phyloP scores from a whole-genome alignment of 2,329 filamentous ascomycete genomes.

The Fusarium liriodendri region DNA sequence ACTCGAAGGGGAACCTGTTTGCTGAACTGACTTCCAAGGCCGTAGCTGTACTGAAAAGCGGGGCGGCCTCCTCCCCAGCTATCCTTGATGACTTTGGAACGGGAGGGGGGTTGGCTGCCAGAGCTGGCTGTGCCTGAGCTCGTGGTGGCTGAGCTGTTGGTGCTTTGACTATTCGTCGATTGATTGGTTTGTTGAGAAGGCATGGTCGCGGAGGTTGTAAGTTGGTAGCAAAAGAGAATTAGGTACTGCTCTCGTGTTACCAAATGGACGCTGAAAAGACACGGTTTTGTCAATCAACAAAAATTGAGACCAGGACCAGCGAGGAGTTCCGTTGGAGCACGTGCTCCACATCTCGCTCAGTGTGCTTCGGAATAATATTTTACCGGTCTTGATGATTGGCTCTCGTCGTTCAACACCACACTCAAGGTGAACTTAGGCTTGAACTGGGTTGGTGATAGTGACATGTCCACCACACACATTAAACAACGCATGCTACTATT shows the following conservation, averaged over 20 bases:
- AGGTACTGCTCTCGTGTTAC: background rate
- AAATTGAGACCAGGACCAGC: background rate
- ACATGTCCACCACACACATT: background rate
- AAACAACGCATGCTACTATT: too few relatives aligned
- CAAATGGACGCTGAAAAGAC: background rate
- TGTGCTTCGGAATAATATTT: background rate
- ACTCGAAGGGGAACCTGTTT: background rate
- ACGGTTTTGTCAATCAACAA: background rate
- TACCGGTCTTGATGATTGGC: background rate
- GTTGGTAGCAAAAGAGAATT: background rate
- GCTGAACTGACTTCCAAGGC: background rate
- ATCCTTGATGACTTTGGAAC: conserved; percentile 7
- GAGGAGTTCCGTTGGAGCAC: background rate
- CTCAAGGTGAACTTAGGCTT: background rate
- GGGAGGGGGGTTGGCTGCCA: background rate
- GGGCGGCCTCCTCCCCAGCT: conserved; percentile 5
- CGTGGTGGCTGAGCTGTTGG: background rate
- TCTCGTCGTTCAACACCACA: background rate
- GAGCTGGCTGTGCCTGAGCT: background rate
- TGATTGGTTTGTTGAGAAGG: background rate
- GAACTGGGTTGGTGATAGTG: background rate
- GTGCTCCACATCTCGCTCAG: background rate
- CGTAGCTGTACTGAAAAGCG: conserved; percentile 6
- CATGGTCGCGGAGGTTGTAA: background rate
- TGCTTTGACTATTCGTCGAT: background rate